phyloP scores from a whole-genome alignment of 2,329 filamentous ascomycete species.

The Fusarium piperis region DNA sequence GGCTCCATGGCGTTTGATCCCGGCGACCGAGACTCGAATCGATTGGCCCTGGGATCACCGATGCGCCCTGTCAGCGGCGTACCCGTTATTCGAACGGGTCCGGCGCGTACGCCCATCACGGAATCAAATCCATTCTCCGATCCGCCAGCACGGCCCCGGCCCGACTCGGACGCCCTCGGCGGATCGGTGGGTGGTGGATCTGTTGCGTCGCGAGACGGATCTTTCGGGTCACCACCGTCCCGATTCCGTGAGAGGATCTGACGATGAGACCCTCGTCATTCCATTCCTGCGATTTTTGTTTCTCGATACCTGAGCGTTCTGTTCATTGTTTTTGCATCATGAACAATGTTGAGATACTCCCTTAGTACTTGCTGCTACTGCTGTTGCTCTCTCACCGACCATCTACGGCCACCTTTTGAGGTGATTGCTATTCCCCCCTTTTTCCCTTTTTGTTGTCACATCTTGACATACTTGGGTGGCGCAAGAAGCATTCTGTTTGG shows the following conservation, averaged over 20 bases:
- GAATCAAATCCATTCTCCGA: conserved; percentile 61
- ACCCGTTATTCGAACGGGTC: conserved; percentile 71
- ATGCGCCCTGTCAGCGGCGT: conserved; percentile 70
- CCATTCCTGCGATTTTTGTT: conserved; percentile 23
- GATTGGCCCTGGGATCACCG: conserved; percentile 64
- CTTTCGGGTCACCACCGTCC: conserved; percentile 40
- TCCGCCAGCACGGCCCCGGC: conserved; percentile 43
- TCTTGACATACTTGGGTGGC: conserved; percentile 17
- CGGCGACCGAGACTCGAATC: conserved; percentile 46
- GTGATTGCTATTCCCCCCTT: conserved; percentile 20
- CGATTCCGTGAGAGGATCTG: conserved; percentile 45
- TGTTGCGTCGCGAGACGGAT: conserved; percentile 34
- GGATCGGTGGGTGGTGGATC: conserved; percentile 34
- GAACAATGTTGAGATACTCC: conserved; percentile 21
- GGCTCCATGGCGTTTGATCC: conserved; percentile 61
- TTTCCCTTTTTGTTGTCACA: conserved; percentile 17
- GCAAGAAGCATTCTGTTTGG: conserved; percentile 40
- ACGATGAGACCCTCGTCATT: conserved; percentile 1
- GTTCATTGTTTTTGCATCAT: conserved; percentile 37
- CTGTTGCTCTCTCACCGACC: conserved; percentile 7
- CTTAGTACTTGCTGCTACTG: conserved; percentile 12
- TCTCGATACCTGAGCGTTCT: conserved; percentile 40
- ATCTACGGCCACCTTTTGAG: conserved; percentile 9
- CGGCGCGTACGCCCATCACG: conserved; percentile 69
- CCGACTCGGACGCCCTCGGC: conserved; percentile 40